Conservation (phyloP, 805 yeast species). For the Candida sanyiensis region DNA sequence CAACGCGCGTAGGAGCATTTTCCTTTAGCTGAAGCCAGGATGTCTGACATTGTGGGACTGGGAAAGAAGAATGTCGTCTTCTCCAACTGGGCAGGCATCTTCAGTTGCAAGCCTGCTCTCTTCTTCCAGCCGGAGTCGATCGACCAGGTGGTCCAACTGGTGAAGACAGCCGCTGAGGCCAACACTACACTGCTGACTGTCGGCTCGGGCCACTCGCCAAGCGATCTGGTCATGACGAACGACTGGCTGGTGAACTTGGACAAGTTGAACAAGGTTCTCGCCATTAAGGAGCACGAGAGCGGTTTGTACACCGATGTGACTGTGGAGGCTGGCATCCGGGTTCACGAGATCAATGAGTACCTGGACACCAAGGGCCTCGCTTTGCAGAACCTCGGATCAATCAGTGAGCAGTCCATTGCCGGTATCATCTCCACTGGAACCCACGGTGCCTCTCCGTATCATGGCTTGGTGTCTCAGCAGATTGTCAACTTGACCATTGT, state of each 20-base stretch:
- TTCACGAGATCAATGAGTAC: conserved; percentile 65
- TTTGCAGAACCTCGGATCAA: conserved; percentile 87
- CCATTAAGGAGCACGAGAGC: conserved; percentile 41
- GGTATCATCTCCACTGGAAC: conserved; percentile 97
- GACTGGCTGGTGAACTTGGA: conserved; percentile 90
- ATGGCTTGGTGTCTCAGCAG: conserved; percentile 86
- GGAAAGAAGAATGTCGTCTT: conserved; percentile 32
- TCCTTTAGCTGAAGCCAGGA: no score
- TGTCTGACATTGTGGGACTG: conserved; percentile 19
- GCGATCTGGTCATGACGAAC: conserved; percentile 78
- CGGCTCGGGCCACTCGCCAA: conserved; percentile 95
- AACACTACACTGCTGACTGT: conserved; percentile 71
- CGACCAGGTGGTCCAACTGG: conserved; percentile 64
- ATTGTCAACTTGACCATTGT: conserved; percentile 72
- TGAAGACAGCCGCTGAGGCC: conserved; percentile 53
- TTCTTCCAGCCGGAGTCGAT: conserved; percentile 71
- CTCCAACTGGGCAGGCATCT: conserved; percentile 84
- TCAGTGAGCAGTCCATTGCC: conserved; percentile 87
- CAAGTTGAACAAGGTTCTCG: conserved; percentile 53
- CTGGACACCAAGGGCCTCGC: conserved; percentile 65
- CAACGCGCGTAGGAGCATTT: no score
- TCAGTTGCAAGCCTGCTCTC: conserved; percentile 65
- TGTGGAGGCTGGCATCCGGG: conserved; percentile 89
- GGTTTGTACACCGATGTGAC: conserved; percentile 79
- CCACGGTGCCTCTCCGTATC: conserved; percentile 91